Evolutionary conservation across 2,329 filamentous ascomycete species (phyloP).

Genomic region (Gaeumannomyces tritici): DNA sequence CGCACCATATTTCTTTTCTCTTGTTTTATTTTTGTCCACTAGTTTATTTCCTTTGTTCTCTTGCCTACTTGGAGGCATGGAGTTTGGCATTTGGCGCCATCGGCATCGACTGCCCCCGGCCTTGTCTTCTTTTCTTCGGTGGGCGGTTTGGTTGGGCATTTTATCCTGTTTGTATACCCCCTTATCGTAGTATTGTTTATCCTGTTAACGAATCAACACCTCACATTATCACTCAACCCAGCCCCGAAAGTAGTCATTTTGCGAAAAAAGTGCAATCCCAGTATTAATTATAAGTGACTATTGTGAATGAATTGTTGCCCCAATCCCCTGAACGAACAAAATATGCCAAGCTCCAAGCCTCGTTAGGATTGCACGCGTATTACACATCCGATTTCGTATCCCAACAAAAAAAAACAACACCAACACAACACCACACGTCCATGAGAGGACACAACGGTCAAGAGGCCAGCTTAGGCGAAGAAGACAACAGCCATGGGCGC

Average conservation of each 20-base stretch:
- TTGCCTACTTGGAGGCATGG: no score
- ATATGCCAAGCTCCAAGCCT: background rate
- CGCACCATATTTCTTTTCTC: no score
- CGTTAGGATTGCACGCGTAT: background rate
- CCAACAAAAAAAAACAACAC: background rate
- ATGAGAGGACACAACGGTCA: background rate
- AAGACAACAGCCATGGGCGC: background rate
- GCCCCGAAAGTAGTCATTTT: background rate
- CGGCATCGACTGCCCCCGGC: no score
- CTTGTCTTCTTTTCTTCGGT: no score
- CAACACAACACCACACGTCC: background rate
- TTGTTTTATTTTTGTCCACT: no score
- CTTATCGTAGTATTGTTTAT: no score
- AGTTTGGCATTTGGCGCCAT: no score
- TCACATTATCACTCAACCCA: no score
- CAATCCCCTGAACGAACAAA: background rate
- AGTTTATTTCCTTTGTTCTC: no score
- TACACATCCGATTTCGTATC: background rate
- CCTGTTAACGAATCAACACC: no score
- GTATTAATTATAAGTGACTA: background rate
- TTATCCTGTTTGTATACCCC: no score
- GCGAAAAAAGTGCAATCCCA: background rate
- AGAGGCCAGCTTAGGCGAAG: background rate
- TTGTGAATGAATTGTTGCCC: background rate
- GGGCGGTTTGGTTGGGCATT: no score